These are phyloP conservation scores for Dovyalis caffra DNA, from an alignment of 345 rosid genomes.

Conservation along the genomic window DNA sequence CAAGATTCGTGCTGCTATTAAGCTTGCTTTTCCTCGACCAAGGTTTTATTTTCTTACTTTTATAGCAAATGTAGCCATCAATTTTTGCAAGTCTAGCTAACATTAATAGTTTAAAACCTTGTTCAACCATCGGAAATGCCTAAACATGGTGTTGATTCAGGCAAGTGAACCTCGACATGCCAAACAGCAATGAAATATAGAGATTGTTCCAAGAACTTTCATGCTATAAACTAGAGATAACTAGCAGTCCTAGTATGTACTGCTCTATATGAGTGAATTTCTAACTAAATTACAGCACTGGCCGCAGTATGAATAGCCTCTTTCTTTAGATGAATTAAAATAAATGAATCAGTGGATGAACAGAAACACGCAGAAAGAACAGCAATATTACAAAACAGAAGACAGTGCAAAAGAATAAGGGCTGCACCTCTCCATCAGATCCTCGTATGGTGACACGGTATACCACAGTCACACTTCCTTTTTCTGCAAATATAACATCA, in stretches of 20 bases:
- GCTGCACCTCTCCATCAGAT: slow-evolving; percentile 89
- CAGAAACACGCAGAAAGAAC: not conserved
- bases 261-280: not conserved
- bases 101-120: not conserved
- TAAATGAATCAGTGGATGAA: not conserved
- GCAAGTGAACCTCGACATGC: not conserved
- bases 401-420: slow-evolving; percentile 2
- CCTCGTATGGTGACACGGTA: slow-evolving; percentile 93
- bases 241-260: not conserved
- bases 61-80: not conserved
- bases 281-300: not conserved
- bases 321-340: not conserved
- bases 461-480: slow-evolving; percentile 84
- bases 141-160: not conserved
- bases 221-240: not conserved
- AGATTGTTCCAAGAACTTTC: not conserved
- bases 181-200: not conserved
- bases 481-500: slow-evolving; percentile 86
- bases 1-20: not conserved
- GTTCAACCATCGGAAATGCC: not conserved
- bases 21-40: not conserved
- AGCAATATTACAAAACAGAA: not conserved
- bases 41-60: too few species aligned
- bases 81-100: not conserved
- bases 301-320: not conserved